Base-by-base conservation (phyloP, 257 asterid genomes). In the Salvia miltiorrhiza region DNA sequence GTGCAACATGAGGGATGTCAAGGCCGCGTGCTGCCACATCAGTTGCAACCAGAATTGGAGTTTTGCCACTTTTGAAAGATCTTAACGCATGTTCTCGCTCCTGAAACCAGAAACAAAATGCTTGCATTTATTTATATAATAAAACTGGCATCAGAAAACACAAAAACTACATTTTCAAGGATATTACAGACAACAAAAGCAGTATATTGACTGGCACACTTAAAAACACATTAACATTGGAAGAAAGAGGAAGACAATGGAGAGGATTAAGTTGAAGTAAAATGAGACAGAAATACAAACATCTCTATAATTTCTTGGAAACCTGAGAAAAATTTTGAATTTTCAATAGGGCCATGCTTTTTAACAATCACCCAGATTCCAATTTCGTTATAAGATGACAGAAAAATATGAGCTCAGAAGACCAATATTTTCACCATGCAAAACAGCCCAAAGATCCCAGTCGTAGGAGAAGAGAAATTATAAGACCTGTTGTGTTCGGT, bases 11-110 rank as follows among this genome's bases (percentile, higher is more conserved):
- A 6, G 98, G 98, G 70, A 92, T 92, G 78, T 92, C 98, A 13
- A 92, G 97, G 57, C 98, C 98, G 71, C 98, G 98, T 20, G 98
- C 98, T 16, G 98, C 98, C 55, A 92, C 98, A 37, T 92, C 98
- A 1, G 97, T 92, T 30, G 98, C 98, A 13, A 92, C 98, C 67
- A 92, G 77, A 54, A 92, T 92, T 17, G 98, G 98, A 7, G 98
- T 80, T 58, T 81, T 77, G 28, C 98, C 97, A 40, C 81, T 87
- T 81, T 88, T 89, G 76, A 92, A 92, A n/a, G 98, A 89, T 82
- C 95, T 87, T 71, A 92, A 73, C 9, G 98, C 98, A 58, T 77
- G 78, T 73, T 92, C 98, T 70, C 98, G 67, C 74, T 92, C 98
- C 98, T 92, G 90, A 82, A 77, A 54, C 32, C 37, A 45, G 66